Percentiles rank a stretch among this genome's conserved stretches.
Conservation (phyloP, 306 rosid genomes). For the Arachis stenosperma region DNA sequence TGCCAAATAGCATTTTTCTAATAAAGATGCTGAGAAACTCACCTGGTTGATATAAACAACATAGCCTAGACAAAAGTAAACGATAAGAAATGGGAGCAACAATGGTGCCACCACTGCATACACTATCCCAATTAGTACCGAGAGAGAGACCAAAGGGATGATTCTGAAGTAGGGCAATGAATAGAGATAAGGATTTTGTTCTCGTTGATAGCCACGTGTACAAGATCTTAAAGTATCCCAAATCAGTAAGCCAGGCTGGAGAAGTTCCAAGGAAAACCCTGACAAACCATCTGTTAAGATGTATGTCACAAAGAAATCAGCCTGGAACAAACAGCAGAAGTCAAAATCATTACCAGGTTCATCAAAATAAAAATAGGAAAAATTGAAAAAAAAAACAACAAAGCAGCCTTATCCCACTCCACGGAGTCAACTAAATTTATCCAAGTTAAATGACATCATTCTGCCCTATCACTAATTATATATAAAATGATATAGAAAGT, state of each 20-base stretch:
- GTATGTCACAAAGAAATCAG: conserved; percentile 92
- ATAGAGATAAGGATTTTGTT: conserved; percentile 66
- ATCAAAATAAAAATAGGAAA: conserved; percentile 1
- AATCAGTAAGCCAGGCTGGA: conserved; percentile 77
- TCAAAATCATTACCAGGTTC: conserved; percentile 11
- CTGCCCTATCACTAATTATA: no score
- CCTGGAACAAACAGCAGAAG: conserved; percentile 55
- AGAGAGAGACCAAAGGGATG: conserved; percentile 72
- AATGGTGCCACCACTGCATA: conserved; percentile 85
- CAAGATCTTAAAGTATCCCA: conserved; percentile 68
- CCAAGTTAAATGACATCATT: no score
- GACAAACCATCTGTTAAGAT: conserved; percentile 85
- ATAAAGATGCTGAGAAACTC: conserved; percentile 16
- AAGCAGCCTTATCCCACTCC: no score
- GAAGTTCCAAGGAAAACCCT: conserved; percentile 88
- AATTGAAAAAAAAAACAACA: neutral
- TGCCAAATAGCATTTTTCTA: neutral
- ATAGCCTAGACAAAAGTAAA: conserved; percentile 91
- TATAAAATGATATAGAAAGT: neutral
- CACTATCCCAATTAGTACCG: conserved; percentile 78
- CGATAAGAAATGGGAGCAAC: conserved; percentile 81
- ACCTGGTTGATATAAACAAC: conserved; percentile 69
- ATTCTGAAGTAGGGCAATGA: conserved; percentile 78
- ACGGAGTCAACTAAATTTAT: no score
- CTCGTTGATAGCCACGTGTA: conserved; percentile 41